Evolutionary conservation across 192 early-diverging fungal genomes (phyloP).

Genomic region (Rhizophlyctis rosea): DNA sequence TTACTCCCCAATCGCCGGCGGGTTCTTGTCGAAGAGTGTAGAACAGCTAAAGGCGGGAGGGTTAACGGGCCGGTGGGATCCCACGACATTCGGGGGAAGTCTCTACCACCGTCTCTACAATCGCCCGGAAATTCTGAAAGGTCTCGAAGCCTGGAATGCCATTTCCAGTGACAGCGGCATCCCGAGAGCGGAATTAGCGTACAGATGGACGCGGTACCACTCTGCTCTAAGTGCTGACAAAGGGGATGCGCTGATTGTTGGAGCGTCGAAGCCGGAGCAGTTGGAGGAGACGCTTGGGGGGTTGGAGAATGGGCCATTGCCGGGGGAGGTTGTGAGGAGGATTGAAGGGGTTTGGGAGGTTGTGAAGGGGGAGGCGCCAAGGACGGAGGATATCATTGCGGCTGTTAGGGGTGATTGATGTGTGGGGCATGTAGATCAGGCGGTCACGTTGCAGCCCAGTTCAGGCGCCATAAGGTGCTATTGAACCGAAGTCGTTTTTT

Average conservation of each 20-base stretch:
- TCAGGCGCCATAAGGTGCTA: too few species aligned
- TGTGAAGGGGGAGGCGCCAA: neutral
- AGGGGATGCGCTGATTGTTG: constrained; percentile 15
- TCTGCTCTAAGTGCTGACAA: neutral
- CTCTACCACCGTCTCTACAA: constrained; percentile 12
- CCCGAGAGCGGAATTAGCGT: constrained; percentile 17
- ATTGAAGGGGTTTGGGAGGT: constrained; percentile 17
- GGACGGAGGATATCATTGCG: too few species aligned
- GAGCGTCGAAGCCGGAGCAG: constrained; percentile 8
- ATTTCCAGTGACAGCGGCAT: constrained; percentile 10
- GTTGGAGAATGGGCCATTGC: constrained; percentile 17
- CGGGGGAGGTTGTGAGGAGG: neutral
- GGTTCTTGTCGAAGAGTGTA: constrained; percentile 16
- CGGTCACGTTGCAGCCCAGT: too few species aligned
- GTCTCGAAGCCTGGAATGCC: constrained; percentile 9
- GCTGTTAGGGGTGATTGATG: too few species aligned
- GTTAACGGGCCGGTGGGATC: constrained; percentile 21
- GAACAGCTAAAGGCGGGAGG: constrained; percentile 4
- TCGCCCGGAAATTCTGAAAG: constrained; percentile 7
- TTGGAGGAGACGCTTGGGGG: constrained; percentile 4
- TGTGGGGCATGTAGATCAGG: too few species aligned
- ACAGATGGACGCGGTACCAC: constrained; percentile 23
- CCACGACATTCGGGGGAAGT: neutral
- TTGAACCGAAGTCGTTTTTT: too few species aligned
- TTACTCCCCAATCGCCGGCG: constrained; percentile 21